Conservation (phyloP, 441 rosid species). For the Kokia cookei region DNA sequence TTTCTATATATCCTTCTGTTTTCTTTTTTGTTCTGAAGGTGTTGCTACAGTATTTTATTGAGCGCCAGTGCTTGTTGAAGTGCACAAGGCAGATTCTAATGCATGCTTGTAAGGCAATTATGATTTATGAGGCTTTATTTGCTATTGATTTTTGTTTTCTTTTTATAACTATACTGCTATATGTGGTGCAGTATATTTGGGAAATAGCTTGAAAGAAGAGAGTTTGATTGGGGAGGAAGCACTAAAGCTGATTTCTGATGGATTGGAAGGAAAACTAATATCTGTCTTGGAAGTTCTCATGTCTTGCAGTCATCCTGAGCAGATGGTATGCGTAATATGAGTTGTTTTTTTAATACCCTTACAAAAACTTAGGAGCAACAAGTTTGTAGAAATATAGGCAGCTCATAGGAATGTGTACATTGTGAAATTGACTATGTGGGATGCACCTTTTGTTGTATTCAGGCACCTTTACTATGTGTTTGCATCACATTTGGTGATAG, state of each 20-base stretch:
- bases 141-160: constrained; percentile 1
- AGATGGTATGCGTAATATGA: constrained; percentile 48
- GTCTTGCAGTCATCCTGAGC: constrained; percentile 55
- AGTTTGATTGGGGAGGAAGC: constrained; percentile 42
- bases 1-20: constrained; percentile 3
- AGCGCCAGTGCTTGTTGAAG: constrained; percentile 96
- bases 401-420: neutral
- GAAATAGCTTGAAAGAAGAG: constrained; percentile 40
- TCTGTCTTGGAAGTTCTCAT: constrained; percentile 54
- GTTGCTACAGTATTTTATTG: constrained; percentile 77
- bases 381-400: neutral
- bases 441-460: neutral
- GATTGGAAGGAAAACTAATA: constrained; percentile 66
- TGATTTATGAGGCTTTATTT: neutral
- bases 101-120: constrained; percentile 66
- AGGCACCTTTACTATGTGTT: neutral
- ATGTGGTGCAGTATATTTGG: constrained; percentile 54
- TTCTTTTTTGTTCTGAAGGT: constrained; percentile 41
- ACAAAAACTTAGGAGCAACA: constrained; percentile 2
- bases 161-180: neutral
- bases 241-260: constrained; percentile 69
- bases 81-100: constrained; percentile 76
- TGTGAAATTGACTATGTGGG: neutral
- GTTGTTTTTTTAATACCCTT: neutral
- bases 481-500: neutral